These are phyloP conservation scores for Cichorium intybus DNA, from an alignment of 140 eudicot genomes.

Conservation along the genomic window DNA sequence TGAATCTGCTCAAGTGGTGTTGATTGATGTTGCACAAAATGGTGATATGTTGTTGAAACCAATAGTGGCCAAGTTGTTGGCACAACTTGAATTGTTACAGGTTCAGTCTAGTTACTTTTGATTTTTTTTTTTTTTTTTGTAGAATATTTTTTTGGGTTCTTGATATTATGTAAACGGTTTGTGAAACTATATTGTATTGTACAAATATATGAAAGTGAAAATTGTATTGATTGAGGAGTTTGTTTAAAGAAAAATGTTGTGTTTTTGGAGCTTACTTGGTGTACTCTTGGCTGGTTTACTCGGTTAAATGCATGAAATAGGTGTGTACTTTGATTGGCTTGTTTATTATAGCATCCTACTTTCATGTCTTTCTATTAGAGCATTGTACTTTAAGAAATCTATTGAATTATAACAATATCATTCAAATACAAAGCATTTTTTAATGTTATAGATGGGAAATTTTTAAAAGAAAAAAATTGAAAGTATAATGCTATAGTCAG, in stretches of 20 bases:
- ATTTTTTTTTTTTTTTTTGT: constrained; percentile 16
- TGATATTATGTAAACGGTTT: constrained; percentile 19
- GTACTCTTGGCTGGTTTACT: background rate
- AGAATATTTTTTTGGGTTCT: constrained; percentile 26
- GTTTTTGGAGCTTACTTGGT: background rate
- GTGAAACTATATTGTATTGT: constrained; percentile 17
- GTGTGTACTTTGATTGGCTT: too few species aligned
- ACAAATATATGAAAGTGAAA: constrained; percentile 24
- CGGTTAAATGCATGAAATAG: too few species aligned
- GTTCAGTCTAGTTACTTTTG: constrained; percentile 75
- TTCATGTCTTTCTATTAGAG: too few species aligned
- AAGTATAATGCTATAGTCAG: background rate
- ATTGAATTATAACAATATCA: background rate
- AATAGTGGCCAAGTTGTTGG: constrained; percentile 69
- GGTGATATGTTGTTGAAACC: constrained; percentile 64
- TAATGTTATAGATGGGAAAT: background rate
- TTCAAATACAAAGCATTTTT: background rate
- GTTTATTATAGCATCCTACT: too few species aligned
- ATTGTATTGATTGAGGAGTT: constrained; percentile 14
- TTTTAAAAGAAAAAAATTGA: too few species aligned
- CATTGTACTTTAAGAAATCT: too few species aligned
- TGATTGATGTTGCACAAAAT: constrained; percentile 83
- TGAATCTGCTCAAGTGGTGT: constrained; percentile 56
- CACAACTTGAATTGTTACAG: constrained; percentile 85
- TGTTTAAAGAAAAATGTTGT: constrained; percentile 3